These are phyloP conservation scores for Fomitopsis palustris DNA, from an alignment of 1,284 basidiomycete genomes.

Conservation along the genomic window DNA sequence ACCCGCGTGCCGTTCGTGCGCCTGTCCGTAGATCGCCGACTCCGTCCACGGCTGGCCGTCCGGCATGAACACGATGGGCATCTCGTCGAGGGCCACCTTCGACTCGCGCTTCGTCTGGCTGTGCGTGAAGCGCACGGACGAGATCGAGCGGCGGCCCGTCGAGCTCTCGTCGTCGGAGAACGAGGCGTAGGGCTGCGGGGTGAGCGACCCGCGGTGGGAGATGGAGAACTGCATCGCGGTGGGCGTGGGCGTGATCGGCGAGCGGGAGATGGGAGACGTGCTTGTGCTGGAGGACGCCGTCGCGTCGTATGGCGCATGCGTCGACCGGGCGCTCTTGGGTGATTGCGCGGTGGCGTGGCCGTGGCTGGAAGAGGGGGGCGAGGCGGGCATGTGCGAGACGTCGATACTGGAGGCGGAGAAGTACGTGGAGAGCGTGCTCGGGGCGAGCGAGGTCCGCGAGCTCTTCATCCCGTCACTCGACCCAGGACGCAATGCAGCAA, in stretches of 20 bases:
- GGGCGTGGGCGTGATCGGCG: constrained; percentile 6
- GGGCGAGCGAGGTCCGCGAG: constrained; percentile 22
- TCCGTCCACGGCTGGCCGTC: constrained; percentile 15
- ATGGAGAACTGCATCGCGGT: constrained; percentile 25
- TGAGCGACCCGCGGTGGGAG: constrained; percentile 49
- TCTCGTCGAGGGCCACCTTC: background rate
- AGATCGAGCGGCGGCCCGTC: constrained; percentile 11
- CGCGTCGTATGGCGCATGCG: constrained; percentile 17
- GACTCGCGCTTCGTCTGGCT: background rate
- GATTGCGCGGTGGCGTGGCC: constrained; percentile 12
- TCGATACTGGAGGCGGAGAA: constrained; percentile 43
- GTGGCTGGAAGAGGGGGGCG: constrained; percentile 29
- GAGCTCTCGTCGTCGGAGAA: constrained; percentile 11
- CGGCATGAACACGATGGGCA: constrained; percentile 19
- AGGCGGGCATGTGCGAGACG: constrained; percentile 31
- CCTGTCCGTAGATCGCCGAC: background rate
- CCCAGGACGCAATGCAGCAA: constrained; percentile 3
- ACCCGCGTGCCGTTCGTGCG: constrained; percentile 21
- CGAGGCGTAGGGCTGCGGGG: constrained; percentile 20
- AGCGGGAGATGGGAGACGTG: constrained; percentile 9
- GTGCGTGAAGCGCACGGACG: constrained; percentile 1
- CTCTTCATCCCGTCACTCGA: constrained; percentile 17
- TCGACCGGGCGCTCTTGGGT: constrained; percentile 1
- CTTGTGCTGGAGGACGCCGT: constrained; percentile 13
- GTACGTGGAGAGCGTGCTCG: constrained; percentile 51